phyloP scores from a whole-genome alignment of 2,329 filamentous ascomycete species.

The Pestalotiopsis sp. region DNA sequence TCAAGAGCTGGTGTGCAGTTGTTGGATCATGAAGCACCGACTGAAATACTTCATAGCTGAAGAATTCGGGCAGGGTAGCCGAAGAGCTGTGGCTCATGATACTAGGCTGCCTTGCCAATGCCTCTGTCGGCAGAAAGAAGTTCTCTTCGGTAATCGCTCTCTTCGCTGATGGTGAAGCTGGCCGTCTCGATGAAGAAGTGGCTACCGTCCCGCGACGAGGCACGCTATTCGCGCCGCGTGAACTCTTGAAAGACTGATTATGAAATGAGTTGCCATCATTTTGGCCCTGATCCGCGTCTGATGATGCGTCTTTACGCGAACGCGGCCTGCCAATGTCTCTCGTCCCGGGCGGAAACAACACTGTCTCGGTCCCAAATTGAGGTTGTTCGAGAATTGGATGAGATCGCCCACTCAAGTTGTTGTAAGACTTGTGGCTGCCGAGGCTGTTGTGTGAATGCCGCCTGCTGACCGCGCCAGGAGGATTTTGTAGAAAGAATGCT shows the following conservation, averaged over 20 bases:
- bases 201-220: background rate
- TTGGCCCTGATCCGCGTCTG: background rate
- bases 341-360: background rate
- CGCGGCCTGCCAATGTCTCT: background rate
- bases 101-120: background rate
- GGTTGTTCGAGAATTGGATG: background rate
- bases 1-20: slow-evolving; percentile 43
- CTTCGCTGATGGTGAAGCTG: background rate
- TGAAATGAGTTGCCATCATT: background rate
- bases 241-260: background rate
- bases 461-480: background rate
- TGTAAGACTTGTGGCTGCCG: background rate
- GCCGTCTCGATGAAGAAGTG: background rate
- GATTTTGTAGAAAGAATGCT: background rate
- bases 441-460: background rate
- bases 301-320: background rate
- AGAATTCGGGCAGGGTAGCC: slow-evolving; percentile 39
- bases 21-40: slow-evolving; percentile 44
- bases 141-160: background rate
- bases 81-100: slow-evolving; percentile 5
- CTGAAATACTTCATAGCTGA: slow-evolving; percentile 42
- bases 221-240: background rate
- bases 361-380: background rate
- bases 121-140: background rate
- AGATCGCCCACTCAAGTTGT: background rate